These are phyloP conservation scores for Trichaptum fuscoviolaceum DNA, from an alignment of 768 basidiomycete genomes.

Conservation along the genomic window DNA sequence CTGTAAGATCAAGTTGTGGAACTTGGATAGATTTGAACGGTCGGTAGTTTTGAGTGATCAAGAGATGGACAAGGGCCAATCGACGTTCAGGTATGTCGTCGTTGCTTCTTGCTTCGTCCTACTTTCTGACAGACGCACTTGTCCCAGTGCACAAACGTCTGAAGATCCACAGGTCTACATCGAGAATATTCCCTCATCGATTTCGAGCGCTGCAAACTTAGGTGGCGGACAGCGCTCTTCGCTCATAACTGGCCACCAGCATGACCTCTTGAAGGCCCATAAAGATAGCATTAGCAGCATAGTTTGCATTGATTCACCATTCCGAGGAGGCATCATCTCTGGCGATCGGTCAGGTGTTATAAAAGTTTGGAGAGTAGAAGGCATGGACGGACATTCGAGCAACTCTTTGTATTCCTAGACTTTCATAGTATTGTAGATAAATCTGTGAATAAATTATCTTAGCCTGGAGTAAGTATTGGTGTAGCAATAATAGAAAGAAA, in stretches of 20 bases:
- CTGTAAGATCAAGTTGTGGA: slow-evolving; percentile 83
- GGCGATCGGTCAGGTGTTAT: slow-evolving; percentile 86
- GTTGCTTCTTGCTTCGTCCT: not conserved
- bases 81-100: slow-evolving; percentile 64
- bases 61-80: slow-evolving; percentile 70
- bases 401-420: slow-evolving; percentile 1
- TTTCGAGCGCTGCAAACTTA: slow-evolving; percentile 1
- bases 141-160: slow-evolving; percentile 29
- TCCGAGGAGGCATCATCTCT: slow-evolving; percentile 87
- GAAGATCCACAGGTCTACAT: slow-evolving; percentile 49
- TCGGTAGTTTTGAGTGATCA: slow-evolving; percentile 77
- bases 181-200: slow-evolving; percentile 34
- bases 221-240: slow-evolving; percentile 52
- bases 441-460: not conserved
- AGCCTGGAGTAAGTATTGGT: too few relatives aligned
- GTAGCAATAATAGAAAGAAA: not conserved
- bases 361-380: slow-evolving; percentile 84
- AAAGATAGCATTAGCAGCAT: slow-evolving; percentile 87
- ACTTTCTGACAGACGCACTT: slow-evolving; percentile 7
- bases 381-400: slow-evolving; percentile 17
- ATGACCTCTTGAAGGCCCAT: slow-evolving; percentile 79
- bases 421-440: slow-evolving; percentile 4
- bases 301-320: slow-evolving; percentile 86
- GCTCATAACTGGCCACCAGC: slow-evolving; percentile 75
- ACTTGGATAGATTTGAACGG: slow-evolving; percentile 64